Evolutionary conservation across 176 grass and related monocot species (phyloP), one percentile per base, ranked within the genome.

Genomic region (Leersia perrieri): DNA sequence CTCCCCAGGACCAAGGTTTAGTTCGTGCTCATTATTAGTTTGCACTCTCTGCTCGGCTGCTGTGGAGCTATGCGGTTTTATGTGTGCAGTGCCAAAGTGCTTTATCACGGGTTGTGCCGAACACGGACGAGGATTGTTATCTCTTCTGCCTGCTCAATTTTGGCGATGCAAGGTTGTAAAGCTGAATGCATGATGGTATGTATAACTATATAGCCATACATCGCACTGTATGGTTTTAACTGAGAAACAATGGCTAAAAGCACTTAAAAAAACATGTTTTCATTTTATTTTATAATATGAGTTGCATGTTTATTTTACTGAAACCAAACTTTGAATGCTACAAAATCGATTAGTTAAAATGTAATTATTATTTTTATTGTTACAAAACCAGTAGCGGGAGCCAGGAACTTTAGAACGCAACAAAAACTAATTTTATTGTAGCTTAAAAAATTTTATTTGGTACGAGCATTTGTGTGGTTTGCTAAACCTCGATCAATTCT

Each of bases 11-110:
- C 34, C 72, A 70, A 69, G 22, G 22, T 79, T 53, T 49, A 60
- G 55, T 47, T 63, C 27, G 27, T 39, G 34, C 41, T 55, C 67
- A 53, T 79, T 55, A 79, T 40, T 36, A 65, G 75, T 77, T 71
- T 32, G 20, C 53, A 33, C 35, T 39, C 35, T 39, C 76, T 22
- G 10, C 23, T 11, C 42, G 7, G 12, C 42, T 32, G 29, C 8
- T 68, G 33, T 20, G 29, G 36, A 20, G 49, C 7, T 22, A 32
- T 11, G 31, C 25, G 61, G 39, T 9, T 84, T 34, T 60, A 35
- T 28, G 51, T 20, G 11, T 11, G 65, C 66, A 3, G 16, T 8
- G 41, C 39, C 57, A 63, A 63, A 51, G 66, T 31, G 15, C 8
- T 10, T 10, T 71, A 32, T 85, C 66, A 72, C 83, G 75, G 83